Evolutionary conservation across 768 basidiomycete genomes (phyloP).

Genomic region (Stropharia rugosoannulata): DNA sequence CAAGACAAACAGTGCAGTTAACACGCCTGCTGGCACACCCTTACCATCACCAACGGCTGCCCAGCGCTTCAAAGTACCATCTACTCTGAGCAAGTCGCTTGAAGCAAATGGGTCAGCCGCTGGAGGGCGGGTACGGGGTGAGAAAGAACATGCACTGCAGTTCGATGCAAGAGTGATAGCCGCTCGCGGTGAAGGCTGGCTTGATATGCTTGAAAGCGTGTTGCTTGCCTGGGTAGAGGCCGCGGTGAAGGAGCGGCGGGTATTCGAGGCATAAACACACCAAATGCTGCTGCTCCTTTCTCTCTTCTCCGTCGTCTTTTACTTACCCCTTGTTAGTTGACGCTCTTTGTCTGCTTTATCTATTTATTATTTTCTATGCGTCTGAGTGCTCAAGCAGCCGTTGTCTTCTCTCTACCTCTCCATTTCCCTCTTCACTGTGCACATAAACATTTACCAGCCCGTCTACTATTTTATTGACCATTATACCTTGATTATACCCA

Average conservation of each 20-base stretch:
- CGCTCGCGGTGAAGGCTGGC: conserved; percentile 76
- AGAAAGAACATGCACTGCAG: conserved; percentile 45
- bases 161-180: conserved; percentile 81
- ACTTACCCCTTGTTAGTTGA: too few relatives aligned
- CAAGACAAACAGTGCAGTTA: neutral
- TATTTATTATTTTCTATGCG: too few relatives aligned
- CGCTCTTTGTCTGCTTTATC: too few relatives aligned
- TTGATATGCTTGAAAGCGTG: conserved; percentile 68
- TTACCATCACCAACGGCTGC: conserved; percentile 21
- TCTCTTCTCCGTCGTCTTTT: too few relatives aligned
- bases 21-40: conserved; percentile 18
- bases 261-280: neutral
- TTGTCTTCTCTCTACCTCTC: too few relatives aligned
- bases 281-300: conserved; percentile 9
- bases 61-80: conserved; percentile 10
- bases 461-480: too few relatives aligned
- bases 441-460: too few relatives aligned
- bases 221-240: conserved; percentile 66
- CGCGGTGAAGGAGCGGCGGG: conserved; percentile 66
- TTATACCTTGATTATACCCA: too few relatives aligned
- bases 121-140: conserved; percentile 28
- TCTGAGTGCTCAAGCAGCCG: too few relatives aligned
- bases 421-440: too few relatives aligned
- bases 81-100: too few relatives aligned
- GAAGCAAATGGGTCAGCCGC: neutral